Conservation (phyloP, 2,329 filamentous ascomycete genomes). For the Cadophora malorum region DNA sequence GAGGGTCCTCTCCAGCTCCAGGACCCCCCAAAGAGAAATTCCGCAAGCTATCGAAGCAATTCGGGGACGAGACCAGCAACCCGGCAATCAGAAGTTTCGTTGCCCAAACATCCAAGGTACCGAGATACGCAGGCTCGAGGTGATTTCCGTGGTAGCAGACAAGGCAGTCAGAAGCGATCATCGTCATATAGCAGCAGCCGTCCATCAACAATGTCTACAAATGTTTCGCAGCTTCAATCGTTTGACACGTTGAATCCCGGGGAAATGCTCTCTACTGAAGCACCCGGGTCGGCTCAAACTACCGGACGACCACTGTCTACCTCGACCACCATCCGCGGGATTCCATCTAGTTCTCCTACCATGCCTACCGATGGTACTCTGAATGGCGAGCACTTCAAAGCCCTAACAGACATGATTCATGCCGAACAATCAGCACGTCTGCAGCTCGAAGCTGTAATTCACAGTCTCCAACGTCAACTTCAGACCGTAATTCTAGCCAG, state of each 20-base stretch:
- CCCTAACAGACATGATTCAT: slow-evolving; percentile 59
- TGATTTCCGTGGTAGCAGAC: slow-evolving; percentile 22
- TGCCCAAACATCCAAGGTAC: slow-evolving; percentile 34
- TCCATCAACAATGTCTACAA: slow-evolving; percentile 40
- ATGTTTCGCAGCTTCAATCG: slow-evolving; percentile 37
- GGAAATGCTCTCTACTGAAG: slow-evolving; percentile 11
- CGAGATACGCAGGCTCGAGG: slow-evolving; percentile 31
- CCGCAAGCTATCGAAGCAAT: slow-evolving; percentile 29
- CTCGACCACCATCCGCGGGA: slow-evolving; percentile 43
- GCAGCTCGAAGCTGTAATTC: slow-evolving; percentile 62
- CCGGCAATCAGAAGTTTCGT: slow-evolving; percentile 38
- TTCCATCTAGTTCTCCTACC: slow-evolving; percentile 40
- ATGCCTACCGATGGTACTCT: slow-evolving; percentile 39
- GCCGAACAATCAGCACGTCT: slow-evolving; percentile 62
- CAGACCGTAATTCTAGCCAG: slow-evolving; percentile 17
- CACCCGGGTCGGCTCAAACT: slow-evolving; percentile 18
- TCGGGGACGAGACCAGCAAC: slow-evolving; percentile 36
- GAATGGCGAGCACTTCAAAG: slow-evolving; percentile 55
- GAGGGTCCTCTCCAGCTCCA: slow-evolving; percentile 35
- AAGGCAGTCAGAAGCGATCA: slow-evolving; percentile 32
- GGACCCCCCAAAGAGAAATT: slow-evolving; percentile 35
- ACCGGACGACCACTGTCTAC: slow-evolving; percentile 42
- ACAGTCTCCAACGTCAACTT: slow-evolving; percentile 50
- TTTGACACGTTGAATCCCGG: slow-evolving; percentile 35
- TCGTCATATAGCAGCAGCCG: slow-evolving; percentile 39